Conservation (phyloP, 768 basidiomycete species). For the Kwoniella heveanensis region DNA sequence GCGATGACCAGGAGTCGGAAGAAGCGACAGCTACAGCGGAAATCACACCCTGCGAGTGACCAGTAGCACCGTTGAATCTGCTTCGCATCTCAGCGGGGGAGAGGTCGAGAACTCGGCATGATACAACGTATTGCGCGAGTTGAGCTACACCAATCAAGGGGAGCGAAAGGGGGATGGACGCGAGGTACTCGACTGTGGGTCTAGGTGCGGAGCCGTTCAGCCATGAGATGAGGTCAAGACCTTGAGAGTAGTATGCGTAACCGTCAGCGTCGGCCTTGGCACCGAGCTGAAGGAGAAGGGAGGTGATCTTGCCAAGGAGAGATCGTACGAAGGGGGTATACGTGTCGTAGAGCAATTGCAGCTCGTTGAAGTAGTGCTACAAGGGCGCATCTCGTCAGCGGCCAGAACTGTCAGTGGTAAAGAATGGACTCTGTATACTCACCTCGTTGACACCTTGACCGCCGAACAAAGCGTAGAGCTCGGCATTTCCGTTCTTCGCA, state of each 20-base stretch:
- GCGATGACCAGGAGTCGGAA: conserved; percentile 73
- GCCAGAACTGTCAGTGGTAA: no score
- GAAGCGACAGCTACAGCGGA: conserved; percentile 88
- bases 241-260: conserved; percentile 69
- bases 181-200: conserved; percentile 81
- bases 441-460: conserved; percentile 95
- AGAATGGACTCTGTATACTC: no score
- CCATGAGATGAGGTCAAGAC: conserved; percentile 82
- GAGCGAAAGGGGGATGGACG: conserved; percentile 88
- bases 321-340: conserved; percentile 82
- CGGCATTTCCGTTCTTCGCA: conserved; percentile 53
- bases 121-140: conserved; percentile 84
- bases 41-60: conserved; percentile 95
- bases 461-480: conserved; percentile 88
- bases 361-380: conserved; percentile 87
- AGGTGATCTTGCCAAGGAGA: conserved; percentile 68
- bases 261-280: conserved; percentile 62
- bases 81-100: conserved; percentile 78
- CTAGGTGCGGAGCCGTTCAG: conserved; percentile 69
- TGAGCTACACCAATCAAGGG: conserved; percentile 96
- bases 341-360: conserved; percentile 84
- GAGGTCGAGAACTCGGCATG: conserved; percentile 72
- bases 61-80: conserved; percentile 81
- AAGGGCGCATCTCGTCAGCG: conserved; percentile 26
- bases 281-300: conserved; percentile 71